Evolutionary conservation across 1,139 yeast species (phyloP), one percentile per base, ranked within the genome.

Genomic region (Yamadazyma jaroonii): DNA sequence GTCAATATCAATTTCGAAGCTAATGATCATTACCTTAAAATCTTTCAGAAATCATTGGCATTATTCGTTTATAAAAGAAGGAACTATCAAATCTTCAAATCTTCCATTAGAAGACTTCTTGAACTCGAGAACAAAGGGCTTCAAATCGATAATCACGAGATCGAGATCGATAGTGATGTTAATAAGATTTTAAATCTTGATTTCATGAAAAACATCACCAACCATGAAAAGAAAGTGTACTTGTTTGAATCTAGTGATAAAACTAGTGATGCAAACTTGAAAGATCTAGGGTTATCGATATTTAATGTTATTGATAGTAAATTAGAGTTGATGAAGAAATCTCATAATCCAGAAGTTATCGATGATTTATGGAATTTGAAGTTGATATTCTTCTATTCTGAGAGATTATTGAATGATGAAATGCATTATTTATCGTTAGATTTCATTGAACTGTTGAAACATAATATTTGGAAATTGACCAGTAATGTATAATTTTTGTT

Each of bases 361-460:
- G 84, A 82, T 39, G 85, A 82, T 40, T 56, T 84, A 35, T 80
- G 88, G 84, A 83, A 81, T 47, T 59, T 85, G 42, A 72, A 74
- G 43, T 56, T 86, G 29, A 59, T 86, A 12, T 81, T 85, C 56
- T 77, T 82, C 9, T 83, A 74, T 56, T 72, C 79, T 20, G 87
- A 81, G 39, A 57, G 59, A 31, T 40, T 63, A 30, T 46, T 58
- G n/a, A 50, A 54, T 21, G 55, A 55, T 14, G 61, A 61, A 37
- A 50, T 65, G 47, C 59, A 61, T 43, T 77, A 72, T 48, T 53
- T 80, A 34, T 65, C 67, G 11, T 46, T 68, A 9, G 77, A 72
- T 35, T 79, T 75, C 45, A 65, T 80, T 26, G 84, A 79, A 44
- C 56, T 55, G 38, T 54, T 80, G 41, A 78, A 74, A 49, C 72